Conservation (phyloP, 1,139 yeast species). For the Lodderomyces theae region DNA sequence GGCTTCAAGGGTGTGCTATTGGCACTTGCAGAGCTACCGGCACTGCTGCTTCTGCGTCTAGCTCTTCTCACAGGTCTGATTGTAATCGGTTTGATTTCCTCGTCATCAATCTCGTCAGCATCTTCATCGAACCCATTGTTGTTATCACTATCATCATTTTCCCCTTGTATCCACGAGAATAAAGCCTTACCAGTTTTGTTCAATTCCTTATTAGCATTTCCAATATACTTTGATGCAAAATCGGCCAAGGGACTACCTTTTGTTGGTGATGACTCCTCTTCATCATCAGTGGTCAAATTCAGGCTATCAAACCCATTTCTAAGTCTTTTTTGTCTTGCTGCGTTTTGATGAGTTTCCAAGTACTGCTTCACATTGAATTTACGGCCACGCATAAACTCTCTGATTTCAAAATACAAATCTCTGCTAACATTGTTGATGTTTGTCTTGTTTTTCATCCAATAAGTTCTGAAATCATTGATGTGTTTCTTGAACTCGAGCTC, state of each 20-base stretch:
- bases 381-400: slow-evolving; percentile 64
- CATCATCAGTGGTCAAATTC: slow-evolving; percentile 4
- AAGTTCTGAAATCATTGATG: slow-evolving; percentile 78
- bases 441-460: slow-evolving; percentile 72
- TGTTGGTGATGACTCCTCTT: slow-evolving; percentile 9
- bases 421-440: slow-evolving; percentile 72
- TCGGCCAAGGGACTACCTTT: slow-evolving; percentile 46
- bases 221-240: slow-evolving; percentile 61
- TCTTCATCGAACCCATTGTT: slow-evolving; percentile 16
- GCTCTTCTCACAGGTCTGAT: slow-evolving; percentile 12
- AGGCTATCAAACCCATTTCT: not conserved
- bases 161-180: slow-evolving; percentile 60
- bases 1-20: slow-evolving; percentile 2
- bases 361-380: slow-evolving; percentile 40
- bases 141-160: slow-evolving; percentile 25
- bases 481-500: slow-evolving; percentile 92
- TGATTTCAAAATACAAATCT: slow-evolving; percentile 78
- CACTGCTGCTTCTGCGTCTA: slow-evolving; percentile 10
- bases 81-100: slow-evolving; percentile 16
- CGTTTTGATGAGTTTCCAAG: slow-evolving; percentile 31
- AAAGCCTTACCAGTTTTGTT: slow-evolving; percentile 40
- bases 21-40: slow-evolving; percentile 7
- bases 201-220: slow-evolving; percentile 49
- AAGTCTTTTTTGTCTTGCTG: slow-evolving; percentile 22
- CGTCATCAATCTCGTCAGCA: slow-evolving; percentile 18